A percentile compares a stretch with the other conserved stretches of the same genome.
Evolutionary conservation across 768 basidiomycete species (phyloP).

Genomic region (Peribolospora kevripleyi): DNA sequence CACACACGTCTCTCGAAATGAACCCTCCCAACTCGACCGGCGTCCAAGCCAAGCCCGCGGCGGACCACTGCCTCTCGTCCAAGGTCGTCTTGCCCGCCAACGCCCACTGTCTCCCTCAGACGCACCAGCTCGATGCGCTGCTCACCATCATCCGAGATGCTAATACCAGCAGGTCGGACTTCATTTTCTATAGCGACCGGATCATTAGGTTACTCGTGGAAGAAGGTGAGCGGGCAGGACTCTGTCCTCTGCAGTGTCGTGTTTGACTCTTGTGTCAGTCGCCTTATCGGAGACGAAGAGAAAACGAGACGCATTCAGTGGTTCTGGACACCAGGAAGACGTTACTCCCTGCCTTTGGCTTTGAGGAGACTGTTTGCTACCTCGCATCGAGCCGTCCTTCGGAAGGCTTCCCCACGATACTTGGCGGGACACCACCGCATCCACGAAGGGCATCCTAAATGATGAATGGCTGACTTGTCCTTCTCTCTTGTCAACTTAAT

Average conservation of each 20-base stretch:
- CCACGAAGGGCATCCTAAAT: too few relatives aligned
- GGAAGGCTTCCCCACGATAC: neutral
- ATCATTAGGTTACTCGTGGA: conserved; percentile 44
- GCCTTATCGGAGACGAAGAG: too few relatives aligned
- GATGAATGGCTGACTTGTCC: too few relatives aligned
- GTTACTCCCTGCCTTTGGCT: neutral
- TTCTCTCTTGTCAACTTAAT: neutral
- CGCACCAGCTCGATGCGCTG: conserved; percentile 66
- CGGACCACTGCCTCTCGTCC: neutral
- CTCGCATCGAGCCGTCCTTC: neutral
- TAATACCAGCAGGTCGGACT: conserved; percentile 64
- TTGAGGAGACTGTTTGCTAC: too few relatives aligned
- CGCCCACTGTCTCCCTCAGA: conserved; percentile 71
- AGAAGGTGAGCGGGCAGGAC: conserved; percentile 19
- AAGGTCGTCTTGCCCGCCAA: conserved; percentile 35
- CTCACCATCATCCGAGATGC: conserved; percentile 86
- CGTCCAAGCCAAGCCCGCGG: neutral
- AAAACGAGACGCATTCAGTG: too few relatives aligned
- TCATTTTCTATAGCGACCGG: conserved; percentile 81
- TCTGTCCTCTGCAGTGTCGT: too few relatives aligned
- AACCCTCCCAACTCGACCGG: neutral
- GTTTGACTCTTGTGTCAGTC: too few relatives aligned
- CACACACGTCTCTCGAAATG: conserved; percentile 19
- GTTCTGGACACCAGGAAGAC: too few relatives aligned
- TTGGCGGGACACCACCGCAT: too few relatives aligned